phyloP scores from a whole-genome alignment of 2,329 filamentous ascomycete genomes.

The Phialophora expanda region DNA sequence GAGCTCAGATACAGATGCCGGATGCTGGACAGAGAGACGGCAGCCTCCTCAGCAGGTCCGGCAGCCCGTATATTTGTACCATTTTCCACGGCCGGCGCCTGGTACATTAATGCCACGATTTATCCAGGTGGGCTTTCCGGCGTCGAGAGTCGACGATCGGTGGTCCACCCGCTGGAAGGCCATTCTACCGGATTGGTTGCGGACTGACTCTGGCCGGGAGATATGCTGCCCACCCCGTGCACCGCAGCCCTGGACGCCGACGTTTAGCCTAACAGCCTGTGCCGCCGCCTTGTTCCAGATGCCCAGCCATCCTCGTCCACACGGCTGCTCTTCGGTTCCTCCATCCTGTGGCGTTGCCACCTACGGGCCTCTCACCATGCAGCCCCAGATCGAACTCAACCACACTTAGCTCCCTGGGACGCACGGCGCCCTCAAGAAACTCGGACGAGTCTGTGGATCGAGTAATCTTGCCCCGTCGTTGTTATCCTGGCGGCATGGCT shows the following conservation, averaged over 20 bases:
- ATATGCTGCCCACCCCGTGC: background rate
- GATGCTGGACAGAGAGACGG: slow-evolving; percentile 6
- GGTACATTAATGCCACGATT: slow-evolving; percentile 10
- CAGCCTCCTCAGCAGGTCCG: background rate
- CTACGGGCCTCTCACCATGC: background rate
- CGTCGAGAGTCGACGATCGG: slow-evolving; percentile 5
- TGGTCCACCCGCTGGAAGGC: slow-evolving; percentile 8
- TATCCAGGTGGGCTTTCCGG: slow-evolving; percentile 21
- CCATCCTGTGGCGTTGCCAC: background rate
- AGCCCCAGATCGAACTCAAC: slow-evolving; percentile 3
- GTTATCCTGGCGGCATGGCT: background rate
- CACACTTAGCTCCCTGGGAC: background rate
- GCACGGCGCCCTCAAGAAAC: background rate
- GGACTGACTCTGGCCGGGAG: slow-evolving; percentile 18
- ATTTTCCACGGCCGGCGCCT: background rate
- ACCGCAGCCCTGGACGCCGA: slow-evolving; percentile 12
- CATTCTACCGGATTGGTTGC: slow-evolving; percentile 31
- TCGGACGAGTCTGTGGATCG: background rate
- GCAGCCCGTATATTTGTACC: slow-evolving; percentile 10
- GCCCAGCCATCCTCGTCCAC: background rate
- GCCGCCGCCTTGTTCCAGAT: background rate
- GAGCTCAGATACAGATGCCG: too few relatives aligned
- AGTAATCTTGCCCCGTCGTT: background rate
- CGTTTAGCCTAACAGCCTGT: slow-evolving; percentile 34
- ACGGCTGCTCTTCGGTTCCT: slow-evolving; percentile 32